Evolutionary conservation across 1,139 yeast species (phyloP).

Genomic region (Wickerhamomyces sp.): DNA sequence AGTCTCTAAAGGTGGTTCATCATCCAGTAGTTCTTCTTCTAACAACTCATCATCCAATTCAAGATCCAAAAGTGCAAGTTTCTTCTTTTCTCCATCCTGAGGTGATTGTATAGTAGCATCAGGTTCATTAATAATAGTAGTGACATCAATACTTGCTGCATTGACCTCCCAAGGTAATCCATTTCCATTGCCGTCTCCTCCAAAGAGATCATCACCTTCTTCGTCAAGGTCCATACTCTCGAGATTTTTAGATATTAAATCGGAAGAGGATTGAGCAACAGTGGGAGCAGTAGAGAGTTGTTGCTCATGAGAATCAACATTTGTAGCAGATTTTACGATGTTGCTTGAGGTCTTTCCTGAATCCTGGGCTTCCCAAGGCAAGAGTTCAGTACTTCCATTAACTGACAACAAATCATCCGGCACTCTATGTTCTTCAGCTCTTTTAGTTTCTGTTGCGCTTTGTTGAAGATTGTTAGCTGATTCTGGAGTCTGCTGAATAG

Average conservation of each 20-base stretch:
- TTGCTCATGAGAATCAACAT: too few relatives aligned
- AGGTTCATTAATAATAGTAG: neutral
- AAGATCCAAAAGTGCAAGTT: conserved; percentile 18
- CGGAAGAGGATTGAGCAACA: too few relatives aligned
- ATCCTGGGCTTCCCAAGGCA: neutral
- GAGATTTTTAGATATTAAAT: too few relatives aligned
- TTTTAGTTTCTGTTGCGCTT: too few relatives aligned
- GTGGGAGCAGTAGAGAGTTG: too few relatives aligned
- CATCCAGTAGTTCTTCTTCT: conserved; percentile 29
- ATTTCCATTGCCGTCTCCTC: neutral
- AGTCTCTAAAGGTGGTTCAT: neutral
- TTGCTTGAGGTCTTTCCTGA: too few relatives aligned
- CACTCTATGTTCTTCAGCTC: too few relatives aligned
- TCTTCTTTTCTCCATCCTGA: conserved; percentile 1
- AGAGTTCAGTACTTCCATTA: too few relatives aligned
- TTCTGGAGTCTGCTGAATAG: too few relatives aligned
- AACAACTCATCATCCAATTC: conserved; percentile 39
- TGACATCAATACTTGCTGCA: neutral
- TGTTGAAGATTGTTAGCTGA: too few relatives aligned
- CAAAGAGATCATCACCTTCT: neutral
- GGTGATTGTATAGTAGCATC: neutral
- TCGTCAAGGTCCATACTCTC: neutral
- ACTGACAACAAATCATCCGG: too few relatives aligned
- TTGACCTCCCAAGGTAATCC: neutral
- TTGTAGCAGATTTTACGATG: neutral